Base-by-base conservation (phyloP, 2,329 filamentous ascomycete species). In the Escovopsis weberi region DNA sequence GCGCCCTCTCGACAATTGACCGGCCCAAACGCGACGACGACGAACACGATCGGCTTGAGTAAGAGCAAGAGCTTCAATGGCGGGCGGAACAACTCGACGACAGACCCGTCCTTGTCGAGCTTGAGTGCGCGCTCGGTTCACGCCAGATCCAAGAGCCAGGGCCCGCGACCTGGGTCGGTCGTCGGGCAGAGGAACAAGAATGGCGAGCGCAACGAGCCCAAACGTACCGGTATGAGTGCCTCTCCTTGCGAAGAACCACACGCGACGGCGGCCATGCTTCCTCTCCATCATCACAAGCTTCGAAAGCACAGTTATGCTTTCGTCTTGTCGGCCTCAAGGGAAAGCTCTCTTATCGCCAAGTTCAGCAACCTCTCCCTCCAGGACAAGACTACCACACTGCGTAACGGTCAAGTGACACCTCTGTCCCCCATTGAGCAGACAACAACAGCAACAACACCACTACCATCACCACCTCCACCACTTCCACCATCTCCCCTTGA, bases 41-140 rank as follows among this genome's bases (percentile, higher is more conserved):
- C 28, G 28, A 30, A 8, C 8, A 30, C 28, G 28, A 68, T 62
- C 48, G 67, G 64, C 47, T 77, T 78, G 48, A 67, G 73, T 12
- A 73, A 68, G 47, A 80, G 72, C 11, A 72, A 68, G 47, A 80
- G 74, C 51, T 58, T 77, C 26, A 75, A 78, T 1, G 66, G 70
- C 11, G 68, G 66, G 12, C 70, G 75, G 48, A 65, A 72, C 12
- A 59, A 63, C 6, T 50, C 60, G 5, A 52, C 61, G 45, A 60
- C 66, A 57, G 70, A 74, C 42, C 67, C 73, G 3, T 67, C 74
- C 47, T 68, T 72, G 6, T 65, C 75, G 33, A 62, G 74, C 50
- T 61, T 63, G 23, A 65, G 60, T 38, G 61, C 54, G 48, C 69
- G 70, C 47, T 60, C 69, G 37, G 62, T 67, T 42, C 70, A 68